Evolutionary conservation across 202 grass and related monocot genomes (phyloP).

Genomic region (Elaeis oleifera): DNA sequence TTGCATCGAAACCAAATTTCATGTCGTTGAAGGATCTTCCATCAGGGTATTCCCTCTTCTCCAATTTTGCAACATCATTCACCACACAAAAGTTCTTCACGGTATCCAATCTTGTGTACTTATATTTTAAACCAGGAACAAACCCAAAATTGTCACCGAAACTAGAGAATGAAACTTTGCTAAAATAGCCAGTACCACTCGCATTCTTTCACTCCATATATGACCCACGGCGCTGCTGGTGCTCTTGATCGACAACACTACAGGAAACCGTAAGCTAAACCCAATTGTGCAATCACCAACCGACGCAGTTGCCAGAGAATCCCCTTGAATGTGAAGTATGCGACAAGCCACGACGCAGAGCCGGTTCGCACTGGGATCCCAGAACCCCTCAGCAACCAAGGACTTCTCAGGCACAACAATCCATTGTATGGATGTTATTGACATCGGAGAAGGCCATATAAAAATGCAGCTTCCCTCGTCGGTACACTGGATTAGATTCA

Average conservation of each 20-base stretch:
- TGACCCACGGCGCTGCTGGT: neutral
- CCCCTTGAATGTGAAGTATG: neutral
- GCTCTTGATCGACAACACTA: neutral
- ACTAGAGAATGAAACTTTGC: neutral
- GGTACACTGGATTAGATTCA: neutral
- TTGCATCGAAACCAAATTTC: too few relatives aligned
- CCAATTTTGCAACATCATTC: neutral
- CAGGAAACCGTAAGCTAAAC: slow-evolving; percentile 1
- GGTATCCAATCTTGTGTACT: slow-evolving; percentile 3
- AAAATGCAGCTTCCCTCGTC: neutral
- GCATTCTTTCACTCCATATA: neutral
- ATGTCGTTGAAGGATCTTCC: too few relatives aligned
- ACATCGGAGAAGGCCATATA: neutral
- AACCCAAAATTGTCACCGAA: too few relatives aligned
- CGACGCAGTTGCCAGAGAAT: neutral
- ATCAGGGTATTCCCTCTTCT: too few relatives aligned
- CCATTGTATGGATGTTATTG: neutral
- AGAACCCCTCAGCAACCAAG: slow-evolving; percentile 5
- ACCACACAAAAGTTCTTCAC: neutral
- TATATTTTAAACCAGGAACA: neutral
- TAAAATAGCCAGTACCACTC: neutral
- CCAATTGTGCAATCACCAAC: slow-evolving; percentile 1
- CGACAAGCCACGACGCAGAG: slow-evolving; percentile 2
- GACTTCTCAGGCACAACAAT: neutral
- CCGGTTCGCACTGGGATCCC: neutral